These are phyloP conservation scores for Ampelomyces quisqualis DNA, from an alignment of 2,329 filamentous ascomycete genomes.

Conservation along the genomic window DNA sequence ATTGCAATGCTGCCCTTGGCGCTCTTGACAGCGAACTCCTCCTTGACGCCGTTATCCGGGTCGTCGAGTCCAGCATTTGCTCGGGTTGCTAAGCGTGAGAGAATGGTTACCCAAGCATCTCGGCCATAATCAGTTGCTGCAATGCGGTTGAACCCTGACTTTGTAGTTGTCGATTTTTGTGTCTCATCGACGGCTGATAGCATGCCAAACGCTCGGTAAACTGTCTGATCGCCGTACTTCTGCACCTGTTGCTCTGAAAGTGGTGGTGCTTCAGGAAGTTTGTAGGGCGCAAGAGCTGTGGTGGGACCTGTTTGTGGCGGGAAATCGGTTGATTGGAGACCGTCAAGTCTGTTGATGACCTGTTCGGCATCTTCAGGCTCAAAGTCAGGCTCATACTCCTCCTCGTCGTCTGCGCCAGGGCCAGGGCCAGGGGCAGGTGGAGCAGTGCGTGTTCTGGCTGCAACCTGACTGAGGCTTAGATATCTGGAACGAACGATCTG, in stretches of 20 bases:
- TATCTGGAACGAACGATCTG: slow-evolving; percentile 48
- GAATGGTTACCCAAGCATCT: slow-evolving; percentile 87
- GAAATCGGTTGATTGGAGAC: slow-evolving; percentile 60
- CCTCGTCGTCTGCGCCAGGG: slow-evolving; percentile 68
- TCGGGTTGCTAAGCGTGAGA: slow-evolving; percentile 81
- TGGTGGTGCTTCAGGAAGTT: slow-evolving; percentile 72
- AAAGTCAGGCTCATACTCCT: slow-evolving; percentile 91
- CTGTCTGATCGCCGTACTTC: slow-evolving; percentile 72
- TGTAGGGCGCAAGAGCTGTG: slow-evolving; percentile 66
- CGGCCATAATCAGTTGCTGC: slow-evolving; percentile 81
- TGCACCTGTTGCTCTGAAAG: slow-evolving; percentile 70
- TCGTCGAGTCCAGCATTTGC: slow-evolving; percentile 70
- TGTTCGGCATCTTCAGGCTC: slow-evolving; percentile 76
- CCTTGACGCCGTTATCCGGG: slow-evolving; percentile 63
- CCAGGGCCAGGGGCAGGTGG: slow-evolving; percentile 48
- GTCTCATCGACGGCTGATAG: slow-evolving; percentile 71
- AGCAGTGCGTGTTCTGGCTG: slow-evolving; percentile 35
- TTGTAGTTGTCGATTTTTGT: slow-evolving; percentile 52
- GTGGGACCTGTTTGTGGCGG: slow-evolving; percentile 43
- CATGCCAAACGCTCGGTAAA: slow-evolving; percentile 75
- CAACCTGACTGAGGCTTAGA: slow-evolving; percentile 45
- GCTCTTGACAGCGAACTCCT: slow-evolving; percentile 51
- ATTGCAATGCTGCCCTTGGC: slow-evolving; percentile 50
- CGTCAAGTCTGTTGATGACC: slow-evolving; percentile 74
- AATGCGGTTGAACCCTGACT: slow-evolving; percentile 75